Percentiles rank a stretch among this genome's conserved stretches.
These are phyloP conservation scores for Kodamaea suecica DNA, from an alignment of 1,139 yeast species.

Conservation along the genomic window DNA sequence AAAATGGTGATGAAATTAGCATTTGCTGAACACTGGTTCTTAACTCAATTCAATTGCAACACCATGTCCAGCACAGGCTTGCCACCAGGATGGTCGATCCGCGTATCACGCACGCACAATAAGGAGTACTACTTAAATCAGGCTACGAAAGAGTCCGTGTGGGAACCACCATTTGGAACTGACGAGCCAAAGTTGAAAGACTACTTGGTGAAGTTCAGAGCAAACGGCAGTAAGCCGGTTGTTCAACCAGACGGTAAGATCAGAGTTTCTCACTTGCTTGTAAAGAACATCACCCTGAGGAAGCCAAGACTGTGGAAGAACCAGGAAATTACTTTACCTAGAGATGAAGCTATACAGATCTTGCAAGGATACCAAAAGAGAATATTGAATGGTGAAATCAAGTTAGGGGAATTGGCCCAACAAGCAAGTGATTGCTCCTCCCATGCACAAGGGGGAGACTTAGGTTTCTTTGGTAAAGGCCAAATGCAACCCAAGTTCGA, in stretches of 20 bases:
- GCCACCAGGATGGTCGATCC: slow-evolving; percentile 82
- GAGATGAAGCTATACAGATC: slow-evolving; percentile 78
- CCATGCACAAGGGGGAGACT: slow-evolving; percentile 84
- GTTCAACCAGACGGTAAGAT: slow-evolving; percentile 46
- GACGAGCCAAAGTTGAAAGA: slow-evolving; percentile 57
- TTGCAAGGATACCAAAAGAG: slow-evolving; percentile 56
- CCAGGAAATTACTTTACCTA: slow-evolving; percentile 64
- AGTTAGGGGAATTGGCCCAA: slow-evolving; percentile 69
- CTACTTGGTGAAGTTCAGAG: slow-evolving; percentile 49
- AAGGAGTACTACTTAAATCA: slow-evolving; percentile 80
- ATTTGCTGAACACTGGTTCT: too few species aligned
- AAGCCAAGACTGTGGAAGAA: slow-evolving; percentile 93
- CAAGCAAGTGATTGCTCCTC: slow-evolving; percentile 90
- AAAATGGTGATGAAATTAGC: too few species aligned
- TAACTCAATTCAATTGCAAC: too few species aligned
- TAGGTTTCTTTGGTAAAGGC: slow-evolving; percentile 84
- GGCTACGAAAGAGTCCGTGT: slow-evolving; percentile 67
- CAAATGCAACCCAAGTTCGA: slow-evolving; percentile 96
- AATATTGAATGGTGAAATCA: slow-evolving; percentile 66
- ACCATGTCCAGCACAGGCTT: slow-evolving; percentile 54
- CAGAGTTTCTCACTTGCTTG: slow-evolving; percentile 60
- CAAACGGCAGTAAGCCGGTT: slow-evolving; percentile 61
- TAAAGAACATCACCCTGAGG: slow-evolving; percentile 80
- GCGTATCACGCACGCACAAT: slow-evolving; percentile 75
- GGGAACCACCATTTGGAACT: slow-evolving; percentile 92